Evolutionary conservation across 2,329 filamentous ascomycete genomes (phyloP).

Genomic region (Coccinonectria pachysandricola): DNA sequence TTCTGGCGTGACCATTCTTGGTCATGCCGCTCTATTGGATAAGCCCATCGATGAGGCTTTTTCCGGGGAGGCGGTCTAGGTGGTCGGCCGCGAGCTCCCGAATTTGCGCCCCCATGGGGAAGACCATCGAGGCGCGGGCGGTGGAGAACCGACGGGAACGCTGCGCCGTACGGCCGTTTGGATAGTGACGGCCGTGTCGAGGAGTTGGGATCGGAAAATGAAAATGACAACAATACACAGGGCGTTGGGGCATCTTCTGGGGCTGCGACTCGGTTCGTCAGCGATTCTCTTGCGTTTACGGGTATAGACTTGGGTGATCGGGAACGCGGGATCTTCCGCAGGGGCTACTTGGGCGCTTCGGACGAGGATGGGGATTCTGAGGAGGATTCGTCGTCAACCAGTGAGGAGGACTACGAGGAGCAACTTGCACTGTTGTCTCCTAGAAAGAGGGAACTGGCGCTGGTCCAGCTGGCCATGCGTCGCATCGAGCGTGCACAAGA

Average conservation of each 20-base stretch:
- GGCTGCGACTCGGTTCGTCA: constrained; percentile 40
- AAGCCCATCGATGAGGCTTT: constrained; percentile 99
- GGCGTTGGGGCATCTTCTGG: constrained; percentile 39
- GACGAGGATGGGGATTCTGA: constrained; percentile 22
- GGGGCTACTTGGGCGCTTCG: constrained; percentile 25
- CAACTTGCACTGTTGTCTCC: constrained; percentile 47
- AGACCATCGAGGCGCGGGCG: constrained; percentile 91
- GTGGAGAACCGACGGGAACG: constrained; percentile 46
- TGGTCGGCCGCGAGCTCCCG: constrained; percentile 99
- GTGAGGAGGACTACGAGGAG: constrained; percentile 30
- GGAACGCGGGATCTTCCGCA: constrained; percentile 27
- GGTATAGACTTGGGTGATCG: constrained; percentile 45
- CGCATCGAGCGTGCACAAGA: constrained; percentile 71
- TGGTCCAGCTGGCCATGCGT: constrained; percentile 69
- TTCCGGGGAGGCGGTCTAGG: constrained; percentile 99
- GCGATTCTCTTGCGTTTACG: constrained; percentile 52
- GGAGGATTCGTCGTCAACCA: constrained; percentile 21
- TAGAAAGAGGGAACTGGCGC: constrained; percentile 58
- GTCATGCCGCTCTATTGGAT: constrained; percentile 92
- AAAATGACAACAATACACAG: constrained; percentile 43
- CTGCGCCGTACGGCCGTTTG: constrained; percentile 28
- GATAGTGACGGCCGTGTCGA: constrained; percentile 41
- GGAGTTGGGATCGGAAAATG: constrained; percentile 56
- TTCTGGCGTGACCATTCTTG: constrained; percentile 84
- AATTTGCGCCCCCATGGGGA: constrained; percentile 91